Evolutionary conservation across 139 green algal species (phyloP).

Genomic region (Tetraselmis chui): DNA sequence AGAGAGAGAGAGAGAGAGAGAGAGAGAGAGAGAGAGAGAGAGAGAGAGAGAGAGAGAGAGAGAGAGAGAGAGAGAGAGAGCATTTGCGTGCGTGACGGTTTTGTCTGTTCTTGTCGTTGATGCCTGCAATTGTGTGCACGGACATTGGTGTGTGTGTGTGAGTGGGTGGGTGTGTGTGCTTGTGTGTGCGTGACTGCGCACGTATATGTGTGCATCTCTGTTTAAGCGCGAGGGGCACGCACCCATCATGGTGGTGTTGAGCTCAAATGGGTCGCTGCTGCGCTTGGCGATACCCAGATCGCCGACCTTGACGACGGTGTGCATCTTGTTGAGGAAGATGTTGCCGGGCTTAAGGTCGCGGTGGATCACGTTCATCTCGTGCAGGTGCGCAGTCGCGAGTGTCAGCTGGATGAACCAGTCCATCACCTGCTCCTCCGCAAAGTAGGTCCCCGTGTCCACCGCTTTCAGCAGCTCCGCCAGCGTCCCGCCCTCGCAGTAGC

Average conservation of each 20-base stretch:
- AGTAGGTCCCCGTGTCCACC: constrained; percentile 32
- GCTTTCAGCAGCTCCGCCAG: constrained; percentile 27
- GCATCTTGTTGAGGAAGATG: constrained; percentile 28
- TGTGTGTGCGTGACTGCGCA: too few species aligned
- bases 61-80: too few species aligned
- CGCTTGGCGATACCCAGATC: constrained; percentile 9
- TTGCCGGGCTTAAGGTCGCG: constrained; percentile 44
- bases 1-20: too few species aligned
- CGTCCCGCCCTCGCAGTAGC: constrained; percentile 39
- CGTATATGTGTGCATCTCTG: too few species aligned
- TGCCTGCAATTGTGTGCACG: too few species aligned
- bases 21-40: too few species aligned
- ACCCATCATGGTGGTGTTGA: not conserved
- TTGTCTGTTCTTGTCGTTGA: too few species aligned
- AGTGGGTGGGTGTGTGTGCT: too few species aligned
- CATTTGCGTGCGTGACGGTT: too few species aligned
- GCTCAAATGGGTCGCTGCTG: not conserved
- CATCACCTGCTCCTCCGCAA: constrained; percentile 46
- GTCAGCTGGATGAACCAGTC: constrained; percentile 53
- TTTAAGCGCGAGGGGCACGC: too few species aligned
- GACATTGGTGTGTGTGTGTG: too few species aligned
- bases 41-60: too few species aligned
- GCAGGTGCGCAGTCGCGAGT: constrained; percentile 47
- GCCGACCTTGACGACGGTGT: constrained; percentile 23
- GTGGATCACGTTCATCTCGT: constrained; percentile 44